These are phyloP conservation scores for Fusarium sp. DNA, from an alignment of 2,329 filamentous ascomycete species.

Conservation along the genomic window DNA sequence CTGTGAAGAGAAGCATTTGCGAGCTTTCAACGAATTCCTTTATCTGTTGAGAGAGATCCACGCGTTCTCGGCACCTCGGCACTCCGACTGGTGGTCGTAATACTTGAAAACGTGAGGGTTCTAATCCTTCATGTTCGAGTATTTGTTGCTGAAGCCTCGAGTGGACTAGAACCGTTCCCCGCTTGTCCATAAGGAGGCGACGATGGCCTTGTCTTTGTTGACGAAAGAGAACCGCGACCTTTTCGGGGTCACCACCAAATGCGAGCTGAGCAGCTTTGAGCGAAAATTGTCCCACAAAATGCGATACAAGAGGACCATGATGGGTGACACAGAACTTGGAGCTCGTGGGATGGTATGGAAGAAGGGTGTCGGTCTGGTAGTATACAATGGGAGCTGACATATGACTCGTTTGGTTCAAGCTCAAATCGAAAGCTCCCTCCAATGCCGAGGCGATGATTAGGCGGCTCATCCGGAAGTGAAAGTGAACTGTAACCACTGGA, in stretches of 20 bases:
- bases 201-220: conserved; percentile 4
- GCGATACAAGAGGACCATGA: conserved; percentile 1
- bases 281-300: conserved; percentile 6
- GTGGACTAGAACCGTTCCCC: conserved; percentile 3
- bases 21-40: conserved; percentile 3
- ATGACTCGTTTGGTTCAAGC: background rate
- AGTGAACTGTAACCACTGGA: background rate
- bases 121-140: conserved; percentile 5
- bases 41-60: background rate
- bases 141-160: conserved; percentile 4
- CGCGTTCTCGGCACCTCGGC: background rate
- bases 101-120: background rate
- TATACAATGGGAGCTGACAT: background rate
- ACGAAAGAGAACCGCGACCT: conserved; percentile 2
- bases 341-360: background rate
- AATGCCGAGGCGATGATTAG: background rate
- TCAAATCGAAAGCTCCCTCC: conserved; percentile 1
- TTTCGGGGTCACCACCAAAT: conserved; percentile 3
- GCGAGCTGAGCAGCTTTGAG: conserved; percentile 2
- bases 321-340: conserved; percentile 1
- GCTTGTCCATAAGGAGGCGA: conserved; percentile 5
- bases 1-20: conserved; percentile 2
- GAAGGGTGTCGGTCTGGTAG: conserved; percentile 8
- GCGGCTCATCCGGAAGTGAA: conserved; percentile 7
- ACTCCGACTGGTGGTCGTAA: conserved; percentile 5